Percentiles rank a stretch among this genome's conserved stretches.
phyloP scores from a whole-genome alignment of 108 stramenopile species.

The Pseudonitzschia multiseries region DNA sequence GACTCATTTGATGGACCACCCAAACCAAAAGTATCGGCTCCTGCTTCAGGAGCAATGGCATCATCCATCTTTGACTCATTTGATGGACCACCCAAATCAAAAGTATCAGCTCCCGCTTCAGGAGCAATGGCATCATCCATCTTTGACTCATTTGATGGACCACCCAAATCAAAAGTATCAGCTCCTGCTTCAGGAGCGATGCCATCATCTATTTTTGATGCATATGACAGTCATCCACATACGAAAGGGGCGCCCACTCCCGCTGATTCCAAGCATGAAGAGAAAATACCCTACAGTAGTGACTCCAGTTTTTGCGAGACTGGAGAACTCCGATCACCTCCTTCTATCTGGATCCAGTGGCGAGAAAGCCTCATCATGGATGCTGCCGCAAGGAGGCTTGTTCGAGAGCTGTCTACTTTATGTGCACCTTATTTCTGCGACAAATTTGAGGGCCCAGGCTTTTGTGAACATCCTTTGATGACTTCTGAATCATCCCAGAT shows the following conservation, averaged over 20 bases:
- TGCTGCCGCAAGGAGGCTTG: slow-evolving; percentile 51
- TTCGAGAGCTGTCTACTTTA: slow-evolving; percentile 68
- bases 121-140: slow-evolving; percentile 43
- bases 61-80: slow-evolving; percentile 62
- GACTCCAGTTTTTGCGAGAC: not conserved
- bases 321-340: slow-evolving; percentile 17
- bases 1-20: slow-evolving; percentile 41
- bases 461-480: slow-evolving; percentile 40
- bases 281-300: not conserved
- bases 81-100: slow-evolving; percentile 12
- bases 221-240: slow-evolving; percentile 30
- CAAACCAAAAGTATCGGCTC: not conserved
- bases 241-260: not conserved
- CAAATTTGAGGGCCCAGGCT: slow-evolving; percentile 19
- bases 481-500: slow-evolving; percentile 56
- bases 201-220: slow-evolving; percentile 34
- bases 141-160: slow-evolving; percentile 48
- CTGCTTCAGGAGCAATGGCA: not conserved
- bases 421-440: slow-evolving; percentile 55
- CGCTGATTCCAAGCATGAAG: slow-evolving; percentile 34
- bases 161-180: slow-evolving; percentile 11
- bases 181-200: not conserved
- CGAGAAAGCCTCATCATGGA: slow-evolving; percentile 34
- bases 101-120: not conserved
- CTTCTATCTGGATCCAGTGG: slow-evolving; percentile 69